phyloP scores from a whole-genome alignment of 371 early-diverging fungal genomes.

The Lichtheimia hyalospora region DNA sequence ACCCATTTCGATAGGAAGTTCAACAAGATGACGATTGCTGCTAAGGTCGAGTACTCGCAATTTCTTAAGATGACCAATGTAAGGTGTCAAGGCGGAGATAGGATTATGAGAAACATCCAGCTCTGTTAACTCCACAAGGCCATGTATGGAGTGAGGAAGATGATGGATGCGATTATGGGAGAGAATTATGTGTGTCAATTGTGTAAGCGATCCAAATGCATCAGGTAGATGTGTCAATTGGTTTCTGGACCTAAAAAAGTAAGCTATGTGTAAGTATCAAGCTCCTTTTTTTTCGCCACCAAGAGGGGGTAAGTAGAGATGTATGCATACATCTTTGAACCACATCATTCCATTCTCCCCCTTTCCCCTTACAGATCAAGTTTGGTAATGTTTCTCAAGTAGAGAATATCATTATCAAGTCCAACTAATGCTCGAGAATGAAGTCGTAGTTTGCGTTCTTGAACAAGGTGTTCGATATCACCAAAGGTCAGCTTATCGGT shows the following conservation, averaged over 20 bases:
- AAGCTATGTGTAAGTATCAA: background rate
- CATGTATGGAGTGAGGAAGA: slow-evolving; percentile 69
- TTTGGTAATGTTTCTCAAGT: slow-evolving; percentile 6
- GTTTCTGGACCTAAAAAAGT: slow-evolving; percentile 16
- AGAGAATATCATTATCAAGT: slow-evolving; percentile 13
- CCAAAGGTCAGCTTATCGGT: slow-evolving; percentile 7
- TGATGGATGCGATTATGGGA: slow-evolving; percentile 17
- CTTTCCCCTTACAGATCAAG: slow-evolving; percentile 11
- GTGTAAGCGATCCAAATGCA: slow-evolving; percentile 57
- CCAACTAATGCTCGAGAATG: slow-evolving; percentile 1
- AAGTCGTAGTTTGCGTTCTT: slow-evolving; percentile 1
- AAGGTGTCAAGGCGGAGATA: slow-evolving; percentile 59
- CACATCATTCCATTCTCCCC: background rate
- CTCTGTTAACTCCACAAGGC: slow-evolving; percentile 66
- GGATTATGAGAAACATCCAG: slow-evolving; percentile 68
- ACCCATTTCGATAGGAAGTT: slow-evolving; percentile 60
- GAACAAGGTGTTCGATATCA: slow-evolving; percentile 2
- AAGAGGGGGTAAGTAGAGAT: background rate
- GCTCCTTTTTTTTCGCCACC: slow-evolving; percentile 5
- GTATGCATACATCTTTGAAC: background rate
- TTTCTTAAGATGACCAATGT: slow-evolving; percentile 56
- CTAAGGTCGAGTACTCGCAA: slow-evolving; percentile 50
- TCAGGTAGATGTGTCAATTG: slow-evolving; percentile 37
- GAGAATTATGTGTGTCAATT: slow-evolving; percentile 53
- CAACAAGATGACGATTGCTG: slow-evolving; percentile 47